Conservation (phyloP, 2,329 filamentous ascomycete species). For the Arthrinium phaeospermum region DNA sequence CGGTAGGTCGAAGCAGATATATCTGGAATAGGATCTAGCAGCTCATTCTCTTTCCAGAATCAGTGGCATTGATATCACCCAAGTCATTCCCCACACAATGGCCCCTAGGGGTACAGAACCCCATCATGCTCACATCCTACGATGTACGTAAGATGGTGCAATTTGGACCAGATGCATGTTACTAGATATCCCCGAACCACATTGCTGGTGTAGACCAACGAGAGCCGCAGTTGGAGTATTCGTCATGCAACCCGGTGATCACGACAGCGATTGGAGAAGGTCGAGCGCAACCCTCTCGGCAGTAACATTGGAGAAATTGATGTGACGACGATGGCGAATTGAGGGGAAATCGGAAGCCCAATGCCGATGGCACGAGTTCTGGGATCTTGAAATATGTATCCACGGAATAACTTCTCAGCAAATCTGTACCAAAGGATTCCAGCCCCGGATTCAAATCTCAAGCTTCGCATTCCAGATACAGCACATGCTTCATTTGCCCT, state of each 20-base stretch:
- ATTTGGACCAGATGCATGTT: not conserved
- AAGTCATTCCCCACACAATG: not conserved
- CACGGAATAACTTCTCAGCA: not conserved
- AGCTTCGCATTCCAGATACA: too few relatives aligned
- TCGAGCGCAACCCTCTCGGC: not conserved
- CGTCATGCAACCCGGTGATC: not conserved
- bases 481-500: too few relatives aligned
- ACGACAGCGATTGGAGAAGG: not conserved
- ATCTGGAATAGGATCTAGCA: not conserved
- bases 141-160: not conserved
- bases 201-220: not conserved
- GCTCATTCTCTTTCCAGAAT: not conserved
- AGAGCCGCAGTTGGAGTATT: not conserved
- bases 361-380: not conserved
- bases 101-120: too few relatives aligned
- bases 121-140: too few relatives aligned
- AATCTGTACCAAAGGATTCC: not conserved
- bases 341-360: not conserved
- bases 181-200: not conserved
- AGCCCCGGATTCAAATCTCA: too few relatives aligned
- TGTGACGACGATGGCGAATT: constrained; percentile 28
- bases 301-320: not conserved
- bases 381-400: not conserved
- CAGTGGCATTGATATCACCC: not conserved
- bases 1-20: not conserved